Evolutionary conservation across 2,329 filamentous ascomycete genomes (phyloP).

Genomic region (Ophiostoma perfectum): DNA sequence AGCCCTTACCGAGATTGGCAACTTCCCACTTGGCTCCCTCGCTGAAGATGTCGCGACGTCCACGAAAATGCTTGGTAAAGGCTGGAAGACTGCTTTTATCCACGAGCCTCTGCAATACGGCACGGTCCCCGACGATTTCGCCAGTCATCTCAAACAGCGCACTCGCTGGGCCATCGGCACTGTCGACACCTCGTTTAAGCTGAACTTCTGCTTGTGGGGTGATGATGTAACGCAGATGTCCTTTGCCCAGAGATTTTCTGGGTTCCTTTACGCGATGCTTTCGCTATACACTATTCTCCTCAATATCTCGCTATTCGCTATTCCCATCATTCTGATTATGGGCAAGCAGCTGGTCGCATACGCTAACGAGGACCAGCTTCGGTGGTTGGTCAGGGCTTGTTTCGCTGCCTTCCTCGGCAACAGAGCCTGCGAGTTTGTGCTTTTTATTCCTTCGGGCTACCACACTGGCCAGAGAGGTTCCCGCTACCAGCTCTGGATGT

Average conservation of each 20-base stretch:
- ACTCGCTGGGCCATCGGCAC: constrained; percentile 53
- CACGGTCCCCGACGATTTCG: constrained; percentile 52
- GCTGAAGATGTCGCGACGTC: constrained; percentile 58
- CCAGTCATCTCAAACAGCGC: constrained; percentile 52
- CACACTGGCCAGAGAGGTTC: constrained; percentile 52
- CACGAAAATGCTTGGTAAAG: constrained; percentile 52
- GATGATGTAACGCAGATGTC: constrained; percentile 49
- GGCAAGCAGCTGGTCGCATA: constrained; percentile 54
- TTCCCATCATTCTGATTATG: constrained; percentile 54
- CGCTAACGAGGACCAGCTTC: constrained; percentile 47
- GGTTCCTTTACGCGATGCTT: constrained; percentile 52
- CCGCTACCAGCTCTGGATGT: constrained; percentile 57
- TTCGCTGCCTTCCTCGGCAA: constrained; percentile 48
- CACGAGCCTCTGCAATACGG: constrained; percentile 58
- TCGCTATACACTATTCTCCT: constrained; percentile 40
- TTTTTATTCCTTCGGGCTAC: constrained; percentile 54
- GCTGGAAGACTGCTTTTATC: constrained; percentile 58
- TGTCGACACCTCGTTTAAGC: constrained; percentile 54
- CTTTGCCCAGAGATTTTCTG: constrained; percentile 52
- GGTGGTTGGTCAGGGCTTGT: constrained; percentile 52
- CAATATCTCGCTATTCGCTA: constrained; percentile 49
- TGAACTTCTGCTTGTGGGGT: constrained; percentile 55
- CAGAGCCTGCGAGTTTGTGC: constrained; percentile 50
- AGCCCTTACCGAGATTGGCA: constrained; percentile 56
- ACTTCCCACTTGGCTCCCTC: constrained; percentile 55